These are phyloP conservation scores for Puccinellia tenuiflora DNA, from an alignment of 176 grass and related monocot species.

Conservation along the genomic window DNA sequence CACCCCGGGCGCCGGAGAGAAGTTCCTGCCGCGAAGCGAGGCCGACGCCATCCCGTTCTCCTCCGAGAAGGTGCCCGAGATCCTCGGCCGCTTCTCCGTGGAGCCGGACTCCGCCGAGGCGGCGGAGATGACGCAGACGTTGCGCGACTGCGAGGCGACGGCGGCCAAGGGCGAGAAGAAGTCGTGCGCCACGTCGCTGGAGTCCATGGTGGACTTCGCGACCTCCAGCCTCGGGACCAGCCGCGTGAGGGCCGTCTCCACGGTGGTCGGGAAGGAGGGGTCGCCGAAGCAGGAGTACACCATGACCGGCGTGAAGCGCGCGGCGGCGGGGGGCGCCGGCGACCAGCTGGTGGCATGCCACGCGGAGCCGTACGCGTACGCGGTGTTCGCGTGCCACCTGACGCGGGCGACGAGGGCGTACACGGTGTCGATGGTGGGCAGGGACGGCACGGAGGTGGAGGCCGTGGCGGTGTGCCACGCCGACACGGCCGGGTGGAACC, in stretches of 20 bases:
- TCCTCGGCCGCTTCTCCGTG: slow-evolving; percentile 56
- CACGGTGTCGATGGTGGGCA: slow-evolving; percentile 65
- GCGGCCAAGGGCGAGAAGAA: slow-evolving; percentile 54
- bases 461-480: slow-evolving; percentile 74
- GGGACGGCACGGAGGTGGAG: slow-evolving; percentile 53
- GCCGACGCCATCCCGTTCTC: slow-evolving; percentile 77
- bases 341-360: slow-evolving; percentile 65
- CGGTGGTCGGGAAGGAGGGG: slow-evolving; percentile 33
- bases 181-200: slow-evolving; percentile 76
- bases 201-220: slow-evolving; percentile 94
- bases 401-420: slow-evolving; percentile 53
- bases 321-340: background rate
- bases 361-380: slow-evolving; percentile 68
- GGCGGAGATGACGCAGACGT: slow-evolving; percentile 44
- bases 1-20: slow-evolving; percentile 4
- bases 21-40: slow-evolving; percentile 50
- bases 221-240: slow-evolving; percentile 59
- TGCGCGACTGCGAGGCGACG: slow-evolving; percentile 58
- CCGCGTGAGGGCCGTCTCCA: slow-evolving; percentile 43
- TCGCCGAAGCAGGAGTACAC: slow-evolving; percentile 55
- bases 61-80: slow-evolving; percentile 48
- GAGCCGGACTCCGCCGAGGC: slow-evolving; percentile 50
- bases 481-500: slow-evolving; percentile 73
- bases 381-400: slow-evolving; percentile 79
- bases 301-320: slow-evolving; percentile 33